Base-by-base conservation (phyloP, 2,329 filamentous ascomycete genomes). In the Neofusicoccum ribis region DNA sequence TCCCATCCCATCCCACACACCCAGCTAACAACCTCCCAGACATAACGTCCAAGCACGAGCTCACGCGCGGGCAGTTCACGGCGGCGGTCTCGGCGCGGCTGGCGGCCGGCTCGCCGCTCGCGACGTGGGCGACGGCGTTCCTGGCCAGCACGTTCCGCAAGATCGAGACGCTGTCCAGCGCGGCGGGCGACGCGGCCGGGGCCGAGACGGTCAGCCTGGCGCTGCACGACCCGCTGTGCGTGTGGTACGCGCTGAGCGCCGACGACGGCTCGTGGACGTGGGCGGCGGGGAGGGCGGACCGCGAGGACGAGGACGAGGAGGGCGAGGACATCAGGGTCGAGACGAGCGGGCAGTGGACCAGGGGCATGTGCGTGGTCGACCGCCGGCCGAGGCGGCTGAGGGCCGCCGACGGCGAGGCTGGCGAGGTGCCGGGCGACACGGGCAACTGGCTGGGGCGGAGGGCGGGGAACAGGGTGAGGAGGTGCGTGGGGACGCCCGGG, bases 261-360 rank as follows among this genome's bases (percentile, higher is more conserved):
- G 27, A 49, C 20, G 31, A 37, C 60, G 11, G 17, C 9, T 17
- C 17, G 4, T 56, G 41, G 41, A 46, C 7, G 12, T 49, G 20
- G 14, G 39, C 41, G 36, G 20, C 34, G 7, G 47, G 63, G 15
- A 15, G 46, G n/a, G 36, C 12, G 17, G 46, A 47, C 15, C 54
- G 37, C 3, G 17, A 23, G 14, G 23, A 74, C 31, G 74, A 81
- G 61, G 23, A 74, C 27, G 74, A 81, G 60, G 72, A 71, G 17
- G 69, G 72, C 0, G 90, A 96, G 77, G 95, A 99, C 75, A 89
- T 99, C 64, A 86, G 95, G 20, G 83, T 99, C 46, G 95, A 99
- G 80, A 96, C 93, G 0, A 81, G 86, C 2, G 95, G 94, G 1
- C 95, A 98, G 81, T 99, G 95, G 95, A 96, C 93, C 51, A 84